phyloP scores from a whole-genome alignment of 2,329 filamentous ascomycete species.

The Pleoardoris graminearum region DNA sequence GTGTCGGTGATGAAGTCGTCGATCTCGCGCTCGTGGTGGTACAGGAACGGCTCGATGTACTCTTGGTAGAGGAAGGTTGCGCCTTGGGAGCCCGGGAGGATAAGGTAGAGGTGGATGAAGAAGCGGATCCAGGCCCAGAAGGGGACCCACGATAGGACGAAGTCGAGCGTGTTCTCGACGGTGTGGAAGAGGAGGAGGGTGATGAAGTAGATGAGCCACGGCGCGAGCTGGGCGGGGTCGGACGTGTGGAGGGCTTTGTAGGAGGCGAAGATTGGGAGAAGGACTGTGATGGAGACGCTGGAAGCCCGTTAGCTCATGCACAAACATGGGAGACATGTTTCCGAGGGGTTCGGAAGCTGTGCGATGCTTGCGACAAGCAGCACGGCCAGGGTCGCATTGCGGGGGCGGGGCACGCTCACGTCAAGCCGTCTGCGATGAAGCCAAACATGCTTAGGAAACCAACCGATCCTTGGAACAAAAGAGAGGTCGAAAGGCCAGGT shows the following conservation, averaged over 20 bases:
- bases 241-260: slow-evolving; percentile 96
- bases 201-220: slow-evolving; percentile 99
- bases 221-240: slow-evolving; percentile 84
- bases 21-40: slow-evolving; percentile 83
- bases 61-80: slow-evolving; percentile 82
- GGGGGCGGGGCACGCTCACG: slow-evolving; percentile 41
- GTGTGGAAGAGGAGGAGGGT: slow-evolving; percentile 81
- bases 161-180: slow-evolving; percentile 84
- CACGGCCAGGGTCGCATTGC: slow-evolving; percentile 20
- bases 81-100: slow-evolving; percentile 96
- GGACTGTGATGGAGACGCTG: slow-evolving; percentile 68
- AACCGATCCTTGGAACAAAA: neutral
- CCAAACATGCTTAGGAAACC: slow-evolving; percentile 36
- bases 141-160: slow-evolving; percentile 86
- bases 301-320: slow-evolving; percentile 18
- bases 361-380: slow-evolving; percentile 2
- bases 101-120: slow-evolving; percentile 86
- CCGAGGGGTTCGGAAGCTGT: slow-evolving; percentile 19
- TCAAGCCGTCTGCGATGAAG: slow-evolving; percentile 45
- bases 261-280: slow-evolving; percentile 94
- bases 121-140: slow-evolving; percentile 94
- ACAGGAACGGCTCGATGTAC: slow-evolving; percentile 85
- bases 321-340: neutral
- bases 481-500: slow-evolving; percentile 9
- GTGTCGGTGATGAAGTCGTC: slow-evolving; percentile 83